Evolutionary conservation across 2,329 filamentous ascomycete species (phyloP).

Genomic region (Sclerotinia borealis): DNA sequence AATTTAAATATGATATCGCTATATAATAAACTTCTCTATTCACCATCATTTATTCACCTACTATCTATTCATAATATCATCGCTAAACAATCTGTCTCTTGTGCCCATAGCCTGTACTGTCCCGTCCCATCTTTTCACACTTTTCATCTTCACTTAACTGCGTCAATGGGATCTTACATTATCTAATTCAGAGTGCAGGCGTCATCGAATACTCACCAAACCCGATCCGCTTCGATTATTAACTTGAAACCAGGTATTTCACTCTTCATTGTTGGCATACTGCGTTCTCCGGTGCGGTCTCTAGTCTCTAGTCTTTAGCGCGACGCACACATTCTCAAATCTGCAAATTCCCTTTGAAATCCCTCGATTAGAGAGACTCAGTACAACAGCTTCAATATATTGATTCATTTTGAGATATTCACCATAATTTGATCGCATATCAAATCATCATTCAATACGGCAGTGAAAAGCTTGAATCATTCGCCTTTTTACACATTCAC

Average conservation of each 20-base stretch:
- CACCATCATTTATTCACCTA: neutral
- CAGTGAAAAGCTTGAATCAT: neutral
- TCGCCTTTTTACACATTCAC: neutral
- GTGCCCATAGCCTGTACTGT: neutral
- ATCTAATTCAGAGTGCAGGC: neutral
- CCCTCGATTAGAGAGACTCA: neutral
- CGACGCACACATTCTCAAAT: no score
- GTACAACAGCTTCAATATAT: neutral
- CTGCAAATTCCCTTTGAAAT: no score
- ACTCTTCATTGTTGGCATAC: no score
- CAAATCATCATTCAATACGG: neutral
- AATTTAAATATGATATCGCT: no score
- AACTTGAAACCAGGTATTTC: neutral
- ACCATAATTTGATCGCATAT: no score
- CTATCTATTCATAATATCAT: neutral
- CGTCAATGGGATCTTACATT: neutral
- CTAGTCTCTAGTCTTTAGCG: no score
- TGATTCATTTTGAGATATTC: neutral
- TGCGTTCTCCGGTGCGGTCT: no score
- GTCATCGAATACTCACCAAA: no score
- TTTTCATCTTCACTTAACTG: no score
- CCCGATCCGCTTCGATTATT: accelerated
- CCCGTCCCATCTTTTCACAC: neutral
- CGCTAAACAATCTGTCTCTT: neutral
- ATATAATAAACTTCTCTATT: neutral